Evolutionary conservation across 2,329 filamentous ascomycete genomes (phyloP).

Genomic region (Parafenestella ontariensis): DNA sequence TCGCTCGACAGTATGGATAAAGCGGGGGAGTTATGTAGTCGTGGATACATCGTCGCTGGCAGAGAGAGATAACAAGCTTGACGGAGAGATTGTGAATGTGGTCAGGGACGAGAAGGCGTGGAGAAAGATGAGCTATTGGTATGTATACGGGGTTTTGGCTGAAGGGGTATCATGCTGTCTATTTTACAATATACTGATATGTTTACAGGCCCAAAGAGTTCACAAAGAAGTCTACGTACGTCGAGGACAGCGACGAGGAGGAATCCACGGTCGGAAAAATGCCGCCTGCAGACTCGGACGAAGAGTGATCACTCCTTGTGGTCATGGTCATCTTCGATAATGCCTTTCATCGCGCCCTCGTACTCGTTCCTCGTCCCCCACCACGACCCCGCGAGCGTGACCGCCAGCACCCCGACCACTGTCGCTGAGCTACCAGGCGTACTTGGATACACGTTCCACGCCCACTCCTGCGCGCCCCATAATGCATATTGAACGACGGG

Average conservation of each 20-base stretch:
- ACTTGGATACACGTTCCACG: constrained; percentile 95
- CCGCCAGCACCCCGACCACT: constrained; percentile 74
- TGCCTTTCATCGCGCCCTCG: constrained; percentile 44
- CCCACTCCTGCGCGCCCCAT: constrained; percentile 86
- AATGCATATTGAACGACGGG: constrained; percentile 71
- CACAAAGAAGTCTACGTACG: constrained; percentile 65
- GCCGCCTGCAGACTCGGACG: constrained; percentile 81
- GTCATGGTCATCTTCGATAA: constrained; percentile 37
- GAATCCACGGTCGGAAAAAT: constrained; percentile 84
- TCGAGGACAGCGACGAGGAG: constrained; percentile 73
- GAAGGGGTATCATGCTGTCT: constrained; percentile 28
- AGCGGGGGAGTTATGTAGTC: constrained; percentile 84
- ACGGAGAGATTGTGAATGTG: constrained; percentile 90
- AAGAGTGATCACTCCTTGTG: constrained; percentile 54
- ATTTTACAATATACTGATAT: constrained; percentile 30
- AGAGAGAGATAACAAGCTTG: constrained; percentile 75
- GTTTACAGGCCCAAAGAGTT: constrained; percentile 79
- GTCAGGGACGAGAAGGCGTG: constrained; percentile 90
- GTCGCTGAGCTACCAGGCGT: constrained; percentile 67
- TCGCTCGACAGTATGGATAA: constrained; percentile 92
- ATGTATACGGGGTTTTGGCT: constrained; percentile 16
- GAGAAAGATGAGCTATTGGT: constrained; percentile 89
- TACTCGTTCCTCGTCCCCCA: constrained; percentile 58
- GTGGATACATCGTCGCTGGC: constrained; percentile 74
- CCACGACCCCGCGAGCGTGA: constrained; percentile 71